Evolutionary conservation across 2,329 filamentous ascomycete genomes (phyloP).

Genomic region (Amauroascus verrucosus): DNA sequence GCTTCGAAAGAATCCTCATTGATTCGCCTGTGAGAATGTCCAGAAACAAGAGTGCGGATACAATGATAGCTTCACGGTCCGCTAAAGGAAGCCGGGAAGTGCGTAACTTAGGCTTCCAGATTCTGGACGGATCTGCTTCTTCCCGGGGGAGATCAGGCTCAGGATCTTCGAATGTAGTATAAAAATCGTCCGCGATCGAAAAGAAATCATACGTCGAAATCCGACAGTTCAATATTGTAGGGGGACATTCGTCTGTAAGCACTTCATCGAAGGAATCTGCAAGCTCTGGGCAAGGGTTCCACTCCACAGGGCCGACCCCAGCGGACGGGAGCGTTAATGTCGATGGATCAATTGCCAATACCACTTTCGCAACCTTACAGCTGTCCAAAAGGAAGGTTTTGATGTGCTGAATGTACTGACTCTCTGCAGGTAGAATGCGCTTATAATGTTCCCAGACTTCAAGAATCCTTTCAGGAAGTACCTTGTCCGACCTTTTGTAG

Average conservation of each 20-base stretch:
- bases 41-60: slow-evolving; percentile 18
- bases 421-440: background rate
- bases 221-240: background rate
- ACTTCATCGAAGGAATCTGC: background rate
- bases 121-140: background rate
- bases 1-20: slow-evolving; percentile 4
- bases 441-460: slow-evolving; percentile 15
- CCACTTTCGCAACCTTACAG: background rate
- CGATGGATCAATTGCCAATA: background rate
- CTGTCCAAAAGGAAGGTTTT: background rate
- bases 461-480: background rate
- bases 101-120: background rate
- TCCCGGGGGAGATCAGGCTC: background rate
- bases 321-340: background rate
- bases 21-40: slow-evolving; percentile 9
- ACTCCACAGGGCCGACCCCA: background rate
- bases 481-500: background rate
- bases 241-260: background rate
- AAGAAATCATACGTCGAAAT: background rate
- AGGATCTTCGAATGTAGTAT: background rate
- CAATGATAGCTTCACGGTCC: slow-evolving; percentile 12
- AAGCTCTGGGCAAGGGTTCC: slow-evolving; percentile 5
- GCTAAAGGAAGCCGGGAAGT: background rate
- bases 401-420: background rate
- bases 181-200: background rate